Conservation (phyloP, 306 rosid species). For the Vachellia pachyceras region DNA sequence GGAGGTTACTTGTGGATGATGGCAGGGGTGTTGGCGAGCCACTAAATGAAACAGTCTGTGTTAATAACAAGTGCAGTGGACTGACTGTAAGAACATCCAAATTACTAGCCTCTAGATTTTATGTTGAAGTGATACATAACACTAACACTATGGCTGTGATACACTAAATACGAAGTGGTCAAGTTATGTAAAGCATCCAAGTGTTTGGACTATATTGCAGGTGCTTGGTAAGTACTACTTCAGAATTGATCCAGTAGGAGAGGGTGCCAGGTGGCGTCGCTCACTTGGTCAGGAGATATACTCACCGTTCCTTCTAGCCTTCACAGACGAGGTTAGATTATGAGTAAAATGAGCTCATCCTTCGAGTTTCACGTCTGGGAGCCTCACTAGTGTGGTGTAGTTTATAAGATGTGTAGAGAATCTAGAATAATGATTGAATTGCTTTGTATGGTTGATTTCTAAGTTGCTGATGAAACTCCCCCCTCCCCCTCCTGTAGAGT, state of each 20-base stretch:
- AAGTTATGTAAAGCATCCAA: not conserved
- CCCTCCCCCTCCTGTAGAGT: constrained; percentile 45
- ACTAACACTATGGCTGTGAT: not conserved
- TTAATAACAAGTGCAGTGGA: constrained; percentile 66
- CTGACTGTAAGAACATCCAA: constrained; percentile 65
- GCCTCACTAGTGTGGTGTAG: too few species aligned
- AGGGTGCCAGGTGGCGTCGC: constrained; percentile 98
- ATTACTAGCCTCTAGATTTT: not conserved
- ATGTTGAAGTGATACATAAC: not conserved
- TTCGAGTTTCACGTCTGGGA: not conserved
- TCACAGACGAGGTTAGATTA: constrained; percentile 65
- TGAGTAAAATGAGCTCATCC: not conserved
- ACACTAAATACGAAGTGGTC: not conserved
- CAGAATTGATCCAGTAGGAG: constrained; percentile 81
- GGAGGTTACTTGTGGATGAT: constrained; percentile 88
- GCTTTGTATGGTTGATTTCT: not conserved
- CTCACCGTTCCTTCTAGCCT: constrained; percentile 88
- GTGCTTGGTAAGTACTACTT: constrained; percentile 78
- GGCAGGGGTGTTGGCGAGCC: constrained; percentile 88
- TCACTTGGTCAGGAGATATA: constrained; percentile 89
- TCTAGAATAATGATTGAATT: not conserved
- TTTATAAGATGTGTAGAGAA: not conserved
- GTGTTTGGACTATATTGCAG: constrained; percentile 51
- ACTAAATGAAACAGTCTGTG: constrained; percentile 84
- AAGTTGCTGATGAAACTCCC: not conserved